Conservation (phyloP, 768 basidiomycete genomes). For the Mycena galericulata region DNA sequence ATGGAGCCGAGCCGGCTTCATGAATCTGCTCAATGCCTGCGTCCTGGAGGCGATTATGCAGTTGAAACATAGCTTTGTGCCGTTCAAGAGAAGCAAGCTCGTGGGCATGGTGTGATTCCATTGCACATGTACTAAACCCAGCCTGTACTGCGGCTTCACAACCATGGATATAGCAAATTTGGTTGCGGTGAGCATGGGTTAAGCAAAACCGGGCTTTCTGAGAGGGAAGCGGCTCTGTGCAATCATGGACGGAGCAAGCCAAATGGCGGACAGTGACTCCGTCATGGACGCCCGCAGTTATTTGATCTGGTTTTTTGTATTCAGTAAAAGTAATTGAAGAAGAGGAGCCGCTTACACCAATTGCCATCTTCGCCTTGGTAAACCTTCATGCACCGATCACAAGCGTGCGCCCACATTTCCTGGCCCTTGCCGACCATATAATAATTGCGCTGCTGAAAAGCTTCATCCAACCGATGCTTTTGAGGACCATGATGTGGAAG, state of each 20-base stretch:
- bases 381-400: constrained; percentile 21
- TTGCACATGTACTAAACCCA: background rate
- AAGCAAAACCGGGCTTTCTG: constrained; percentile 3
- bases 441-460: constrained; percentile 9
- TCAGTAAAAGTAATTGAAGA: background rate
- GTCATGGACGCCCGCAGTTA: constrained; percentile 19
- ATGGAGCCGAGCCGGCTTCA: background rate
- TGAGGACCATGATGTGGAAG: background rate
- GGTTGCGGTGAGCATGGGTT: background rate
- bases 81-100: background rate
- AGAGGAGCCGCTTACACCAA: constrained; percentile 19
- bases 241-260: constrained; percentile 5
- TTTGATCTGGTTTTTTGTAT: background rate
- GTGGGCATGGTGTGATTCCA: background rate
- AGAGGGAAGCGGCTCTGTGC: constrained; percentile 11
- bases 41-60: background rate
- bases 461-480: constrained; percentile 9
- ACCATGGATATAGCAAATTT: background rate
- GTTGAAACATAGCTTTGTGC: constrained; percentile 16
- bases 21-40: background rate
- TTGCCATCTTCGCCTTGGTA: constrained; percentile 12
- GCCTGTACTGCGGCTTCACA: background rate
- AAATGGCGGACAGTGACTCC: constrained; percentile 2
- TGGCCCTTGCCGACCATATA: constrained; percentile 22
- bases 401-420: constrained; percentile 26